Conservation (phyloP, 139 green algal genomes). For the Auxenochlorella protothecoides region DNA sequence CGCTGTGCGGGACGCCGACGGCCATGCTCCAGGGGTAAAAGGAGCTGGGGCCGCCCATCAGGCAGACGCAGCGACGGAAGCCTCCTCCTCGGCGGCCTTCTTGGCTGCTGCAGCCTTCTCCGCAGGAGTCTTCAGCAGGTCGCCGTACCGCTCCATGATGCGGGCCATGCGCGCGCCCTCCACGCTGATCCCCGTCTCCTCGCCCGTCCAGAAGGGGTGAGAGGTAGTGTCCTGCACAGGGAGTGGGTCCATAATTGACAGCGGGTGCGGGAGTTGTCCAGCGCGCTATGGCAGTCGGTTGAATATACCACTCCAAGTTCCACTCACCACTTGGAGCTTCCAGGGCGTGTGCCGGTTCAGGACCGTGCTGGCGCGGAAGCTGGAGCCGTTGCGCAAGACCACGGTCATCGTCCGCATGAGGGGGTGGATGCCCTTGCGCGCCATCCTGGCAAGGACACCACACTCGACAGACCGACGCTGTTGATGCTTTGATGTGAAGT, state of each 20-base stretch:
- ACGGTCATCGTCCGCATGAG: slow-evolving; percentile 15
- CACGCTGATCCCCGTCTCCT: slow-evolving; percentile 9
- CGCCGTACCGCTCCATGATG: too few relatives aligned
- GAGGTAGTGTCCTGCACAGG: slow-evolving; percentile 3
- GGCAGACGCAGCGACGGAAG: too few relatives aligned
- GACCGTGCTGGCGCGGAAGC: slow-evolving; percentile 5
- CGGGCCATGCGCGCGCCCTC: slow-evolving; percentile 6
- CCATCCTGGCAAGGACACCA: neutral
- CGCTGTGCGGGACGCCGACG: too few relatives aligned
- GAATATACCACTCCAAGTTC: neutral
- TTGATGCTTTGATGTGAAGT: too few relatives aligned
- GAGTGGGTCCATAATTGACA: neutral
- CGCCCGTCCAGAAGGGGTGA: slow-evolving; percentile 20
- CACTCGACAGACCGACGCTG: too few relatives aligned
- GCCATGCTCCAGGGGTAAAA: too few relatives aligned
- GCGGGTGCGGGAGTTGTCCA: neutral
- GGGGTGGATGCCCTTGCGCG: slow-evolving; percentile 16
- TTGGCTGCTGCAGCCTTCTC: too few relatives aligned
- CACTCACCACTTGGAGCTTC: slow-evolving; percentile 1
- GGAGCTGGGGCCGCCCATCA: too few relatives aligned
- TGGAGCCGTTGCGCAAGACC: slow-evolving; percentile 17
- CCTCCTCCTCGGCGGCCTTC: too few relatives aligned
- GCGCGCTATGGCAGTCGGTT: neutral
- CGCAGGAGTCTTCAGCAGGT: too few relatives aligned
- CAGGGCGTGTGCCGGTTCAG: slow-evolving; percentile 8